Conservation (phyloP, 2,329 filamentous ascomycete genomes). For the Decorospora gaudefroyi region DNA sequence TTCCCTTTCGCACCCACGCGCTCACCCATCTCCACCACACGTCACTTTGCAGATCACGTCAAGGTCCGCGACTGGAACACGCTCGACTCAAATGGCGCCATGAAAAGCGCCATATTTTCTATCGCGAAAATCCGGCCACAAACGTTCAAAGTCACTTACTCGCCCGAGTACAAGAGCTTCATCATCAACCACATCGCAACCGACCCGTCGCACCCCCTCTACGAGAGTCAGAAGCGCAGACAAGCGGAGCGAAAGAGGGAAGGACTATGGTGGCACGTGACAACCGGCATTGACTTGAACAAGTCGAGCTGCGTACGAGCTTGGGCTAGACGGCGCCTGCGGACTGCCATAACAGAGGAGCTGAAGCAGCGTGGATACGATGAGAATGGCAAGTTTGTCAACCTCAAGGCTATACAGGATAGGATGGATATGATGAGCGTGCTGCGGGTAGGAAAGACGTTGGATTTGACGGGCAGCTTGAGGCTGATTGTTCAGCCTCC, state of each 20-base stretch:
- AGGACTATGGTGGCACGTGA: constrained; percentile 44
- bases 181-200: constrained; percentile 26
- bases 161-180: constrained; percentile 31
- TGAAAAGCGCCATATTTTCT: constrained; percentile 18
- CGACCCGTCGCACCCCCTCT: constrained; percentile 36
- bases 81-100: constrained; percentile 13
- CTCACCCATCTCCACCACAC: background rate
- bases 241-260: constrained; percentile 25
- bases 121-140: constrained; percentile 21
- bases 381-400: constrained; percentile 31
- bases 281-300: constrained; percentile 26
- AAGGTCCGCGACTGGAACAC: background rate
- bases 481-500: constrained; percentile 28
- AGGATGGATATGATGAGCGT: constrained; percentile 4
- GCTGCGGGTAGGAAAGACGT: constrained; percentile 6
- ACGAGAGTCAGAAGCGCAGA: constrained; percentile 26
- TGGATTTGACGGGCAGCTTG: constrained; percentile 33
- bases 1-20: background rate
- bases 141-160: constrained; percentile 32
- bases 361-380: constrained; percentile 36
- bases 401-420: constrained; percentile 5
- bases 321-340: constrained; percentile 40
- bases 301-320: constrained; percentile 41
- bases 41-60: constrained; percentile 10
- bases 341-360: constrained; percentile 38